Conservation (phyloP, 1,139 yeast genomes). For the Yamadazyma friedrichii region DNA sequence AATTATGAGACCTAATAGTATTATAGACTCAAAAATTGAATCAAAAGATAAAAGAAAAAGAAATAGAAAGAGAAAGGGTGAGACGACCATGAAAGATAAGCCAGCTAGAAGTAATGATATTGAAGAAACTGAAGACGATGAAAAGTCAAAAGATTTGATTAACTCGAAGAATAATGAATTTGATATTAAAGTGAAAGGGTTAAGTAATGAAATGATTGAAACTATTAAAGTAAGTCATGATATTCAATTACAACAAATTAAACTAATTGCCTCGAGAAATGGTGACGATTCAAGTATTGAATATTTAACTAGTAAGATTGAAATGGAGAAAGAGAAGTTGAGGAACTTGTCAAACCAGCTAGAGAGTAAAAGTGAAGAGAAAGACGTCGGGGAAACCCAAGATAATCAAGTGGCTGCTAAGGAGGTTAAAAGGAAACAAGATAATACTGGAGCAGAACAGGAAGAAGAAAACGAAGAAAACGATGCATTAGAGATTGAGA, state of each 20-base stretch:
- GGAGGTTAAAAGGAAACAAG: too few species aligned
- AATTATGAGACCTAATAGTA: slow-evolving; percentile 1
- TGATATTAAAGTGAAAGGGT: background rate
- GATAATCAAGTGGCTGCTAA: too few species aligned
- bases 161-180: background rate
- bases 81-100: background rate
- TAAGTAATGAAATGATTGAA: slow-evolving; percentile 42
- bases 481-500: too few species aligned
- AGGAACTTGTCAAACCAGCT: background rate
- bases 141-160: background rate
- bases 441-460: too few species aligned
- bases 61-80: background rate
- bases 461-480: too few species aligned
- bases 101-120: background rate
- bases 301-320: background rate
- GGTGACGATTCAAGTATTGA: slow-evolving; percentile 1
- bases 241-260: slow-evolving; percentile 49
- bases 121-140: background rate
- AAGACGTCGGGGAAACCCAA: background rate
- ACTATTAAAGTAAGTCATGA: slow-evolving; percentile 45
- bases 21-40: slow-evolving; percentile 1
- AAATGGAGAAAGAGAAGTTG: background rate
- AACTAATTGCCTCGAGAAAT: slow-evolving; percentile 43
- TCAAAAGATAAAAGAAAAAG: background rate
- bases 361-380: background rate